Conservation (phyloP, 2,329 filamentous ascomycete species). For the Xylariaceae sp. region DNA sequence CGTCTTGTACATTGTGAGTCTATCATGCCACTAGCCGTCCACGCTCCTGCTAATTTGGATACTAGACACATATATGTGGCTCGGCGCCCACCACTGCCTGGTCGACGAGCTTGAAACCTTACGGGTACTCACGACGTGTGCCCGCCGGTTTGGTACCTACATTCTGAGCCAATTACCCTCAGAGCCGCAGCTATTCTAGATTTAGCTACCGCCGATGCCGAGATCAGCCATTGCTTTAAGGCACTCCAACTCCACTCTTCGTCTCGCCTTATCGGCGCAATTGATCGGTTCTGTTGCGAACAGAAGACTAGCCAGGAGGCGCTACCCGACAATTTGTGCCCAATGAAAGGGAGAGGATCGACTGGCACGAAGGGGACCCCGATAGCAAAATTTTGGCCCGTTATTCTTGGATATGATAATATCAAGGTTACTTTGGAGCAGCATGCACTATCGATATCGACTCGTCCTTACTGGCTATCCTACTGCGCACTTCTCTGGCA, state of each 20-base stretch:
- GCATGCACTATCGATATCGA: conserved; percentile 4
- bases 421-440: conserved; percentile 8
- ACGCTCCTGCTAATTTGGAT: conserved; percentile 26
- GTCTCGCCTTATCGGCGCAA: conserved; percentile 4
- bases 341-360: neutral
- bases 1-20: conserved; percentile 80
- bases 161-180: conserved; percentile 22
- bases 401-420: conserved; percentile 1
- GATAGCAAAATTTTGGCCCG: conserved; percentile 1
- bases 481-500: conserved; percentile 1
- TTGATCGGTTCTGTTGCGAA: conserved; percentile 7
- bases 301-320: conserved; percentile 1
- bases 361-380: neutral
- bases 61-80: conserved; percentile 40
- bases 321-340: neutral
- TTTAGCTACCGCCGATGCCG: conserved; percentile 26
- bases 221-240: conserved; percentile 6
- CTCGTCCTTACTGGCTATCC: conserved; percentile 6
- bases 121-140: conserved; percentile 26
- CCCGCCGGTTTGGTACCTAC: conserved; percentile 30
- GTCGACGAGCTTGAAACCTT: conserved; percentile 36
- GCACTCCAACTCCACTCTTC: conserved; percentile 3
- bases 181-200: conserved; percentile 22
- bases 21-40: conserved; percentile 16
- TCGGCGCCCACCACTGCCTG: conserved; percentile 34